Conservation (phyloP, 2,329 filamentous ascomycete species). For the Stachybotrys elegans region DNA sequence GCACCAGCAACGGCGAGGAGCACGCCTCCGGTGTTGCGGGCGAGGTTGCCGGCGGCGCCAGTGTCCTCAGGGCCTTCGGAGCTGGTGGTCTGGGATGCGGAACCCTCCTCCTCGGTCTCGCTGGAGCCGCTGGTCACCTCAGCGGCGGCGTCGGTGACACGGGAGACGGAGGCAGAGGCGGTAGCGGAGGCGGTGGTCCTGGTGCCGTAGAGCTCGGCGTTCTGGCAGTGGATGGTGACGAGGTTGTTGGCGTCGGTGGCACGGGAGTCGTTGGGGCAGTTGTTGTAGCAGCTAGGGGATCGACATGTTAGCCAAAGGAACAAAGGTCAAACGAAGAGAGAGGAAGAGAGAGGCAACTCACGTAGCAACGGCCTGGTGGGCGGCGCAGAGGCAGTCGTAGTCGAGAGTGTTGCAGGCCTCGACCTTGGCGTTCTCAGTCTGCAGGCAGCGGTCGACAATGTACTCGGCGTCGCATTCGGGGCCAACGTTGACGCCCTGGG, state of each 20-base stretch:
- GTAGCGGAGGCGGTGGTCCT: constrained; percentile 16
- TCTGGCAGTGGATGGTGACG: constrained; percentile 39
- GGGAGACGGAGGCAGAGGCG: constrained; percentile 13
- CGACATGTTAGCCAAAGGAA: constrained; percentile 7
- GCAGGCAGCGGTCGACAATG: constrained; percentile 41
- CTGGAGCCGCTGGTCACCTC: constrained; percentile 13
- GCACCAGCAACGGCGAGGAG: constrained; percentile 32
- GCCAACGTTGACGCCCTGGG: constrained; percentile 26
- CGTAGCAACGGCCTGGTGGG: constrained; percentile 40
- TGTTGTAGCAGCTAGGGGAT: constrained; percentile 45
- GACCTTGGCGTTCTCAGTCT: constrained; percentile 33
- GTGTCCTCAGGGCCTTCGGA: constrained; percentile 16
- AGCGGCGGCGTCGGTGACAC: constrained; percentile 15
- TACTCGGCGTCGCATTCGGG: constrained; percentile 40
- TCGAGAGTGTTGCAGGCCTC: constrained; percentile 32
- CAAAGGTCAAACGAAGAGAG: background rate
- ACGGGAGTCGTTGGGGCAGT: constrained; percentile 47
- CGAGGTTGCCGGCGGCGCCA: constrained; percentile 21
- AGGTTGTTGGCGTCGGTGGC: constrained; percentile 27
- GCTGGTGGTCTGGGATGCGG: constrained; percentile 16
- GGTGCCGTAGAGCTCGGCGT: constrained; percentile 38
- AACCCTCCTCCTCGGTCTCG: constrained; percentile 11
- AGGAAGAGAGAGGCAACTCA: constrained; percentile 23
- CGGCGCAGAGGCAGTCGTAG: constrained; percentile 42
- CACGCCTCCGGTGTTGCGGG: constrained; percentile 25